A percentile compares a stretch with the other conserved stretches of the same genome.
Evolutionary conservation across 2,329 filamentous ascomycete species (phyloP).

Genomic region (Aspergillus floridensis): DNA sequence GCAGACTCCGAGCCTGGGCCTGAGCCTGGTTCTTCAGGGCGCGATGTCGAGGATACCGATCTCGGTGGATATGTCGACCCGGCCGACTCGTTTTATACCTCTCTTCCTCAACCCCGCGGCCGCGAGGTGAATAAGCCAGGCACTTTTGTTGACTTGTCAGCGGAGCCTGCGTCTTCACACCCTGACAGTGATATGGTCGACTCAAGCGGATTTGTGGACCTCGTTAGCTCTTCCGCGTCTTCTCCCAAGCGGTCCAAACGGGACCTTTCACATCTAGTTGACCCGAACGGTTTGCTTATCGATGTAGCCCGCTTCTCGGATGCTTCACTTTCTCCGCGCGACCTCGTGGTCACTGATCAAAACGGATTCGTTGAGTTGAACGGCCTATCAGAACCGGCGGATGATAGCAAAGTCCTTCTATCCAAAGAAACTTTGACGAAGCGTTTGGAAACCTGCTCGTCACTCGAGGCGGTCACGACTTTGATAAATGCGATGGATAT

Average conservation of each 20-base stretch:
- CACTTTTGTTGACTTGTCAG: too few relatives aligned
- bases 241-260: neutral
- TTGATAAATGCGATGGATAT: slow-evolving; percentile 29
- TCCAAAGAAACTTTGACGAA: slow-evolving; percentile 14
- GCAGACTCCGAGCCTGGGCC: neutral
- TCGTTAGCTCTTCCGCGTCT: neutral
- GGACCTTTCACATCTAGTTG: too few relatives aligned
- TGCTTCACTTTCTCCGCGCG: neutral
- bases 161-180: too few relatives aligned
- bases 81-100: neutral
- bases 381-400: neutral
- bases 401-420: neutral
- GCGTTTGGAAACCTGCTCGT: slow-evolving; percentile 22
- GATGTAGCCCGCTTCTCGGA: neutral
- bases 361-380: neutral
- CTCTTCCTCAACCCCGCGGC: neutral
- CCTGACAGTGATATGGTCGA: neutral
- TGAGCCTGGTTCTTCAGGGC: too few relatives aligned
- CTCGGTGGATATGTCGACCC: neutral
- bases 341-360: neutral
- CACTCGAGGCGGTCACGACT: slow-evolving; percentile 29
- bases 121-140: too few relatives aligned
- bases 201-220: neutral
- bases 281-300: neutral
- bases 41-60: neutral